Evolutionary conservation across 176 grass and related monocot species (phyloP).

Genomic region (Thalia dealbata): DNA sequence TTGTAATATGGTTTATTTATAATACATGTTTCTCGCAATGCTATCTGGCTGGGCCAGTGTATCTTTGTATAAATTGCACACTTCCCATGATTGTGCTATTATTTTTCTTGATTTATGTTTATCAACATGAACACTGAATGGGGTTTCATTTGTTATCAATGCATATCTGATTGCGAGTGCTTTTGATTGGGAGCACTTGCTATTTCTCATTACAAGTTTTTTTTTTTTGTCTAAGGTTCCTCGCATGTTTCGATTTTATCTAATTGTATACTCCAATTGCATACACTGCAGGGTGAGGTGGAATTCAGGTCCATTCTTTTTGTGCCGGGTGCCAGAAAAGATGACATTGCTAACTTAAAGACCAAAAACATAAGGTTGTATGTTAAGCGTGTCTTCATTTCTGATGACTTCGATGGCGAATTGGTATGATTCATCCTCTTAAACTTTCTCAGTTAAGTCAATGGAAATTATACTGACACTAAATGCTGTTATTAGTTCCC

Average conservation of each 20-base stretch:
- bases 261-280: slow-evolving; percentile 6
- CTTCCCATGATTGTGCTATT: too few relatives aligned
- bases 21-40: too few relatives aligned
- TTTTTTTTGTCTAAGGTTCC: neutral
- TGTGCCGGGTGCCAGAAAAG: slow-evolving; percentile 75
- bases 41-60: too few relatives aligned
- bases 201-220: neutral
- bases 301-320: slow-evolving; percentile 97
- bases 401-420: slow-evolving; percentile 92
- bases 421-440: slow-evolving; percentile 39
- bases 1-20: too few relatives aligned
- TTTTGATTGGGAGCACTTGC: neutral
- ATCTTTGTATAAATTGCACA: too few relatives aligned
- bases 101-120: too few relatives aligned
- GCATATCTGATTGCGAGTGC: neutral
- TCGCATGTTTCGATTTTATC: neutral
- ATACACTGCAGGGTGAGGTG: slow-evolving; percentile 69
- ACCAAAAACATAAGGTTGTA: slow-evolving; percentile 94
- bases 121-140: too few relatives aligned
- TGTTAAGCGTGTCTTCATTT: slow-evolving; percentile 96
- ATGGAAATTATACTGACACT: slow-evolving; percentile 9
- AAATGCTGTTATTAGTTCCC: slow-evolving; percentile 54
- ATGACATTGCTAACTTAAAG: slow-evolving; percentile 75
- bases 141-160: too few relatives aligned
- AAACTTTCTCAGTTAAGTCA: neutral